phyloP scores from a whole-genome alignment of 2,329 filamentous ascomycete genomes.

The Fusarium aywerte region DNA sequence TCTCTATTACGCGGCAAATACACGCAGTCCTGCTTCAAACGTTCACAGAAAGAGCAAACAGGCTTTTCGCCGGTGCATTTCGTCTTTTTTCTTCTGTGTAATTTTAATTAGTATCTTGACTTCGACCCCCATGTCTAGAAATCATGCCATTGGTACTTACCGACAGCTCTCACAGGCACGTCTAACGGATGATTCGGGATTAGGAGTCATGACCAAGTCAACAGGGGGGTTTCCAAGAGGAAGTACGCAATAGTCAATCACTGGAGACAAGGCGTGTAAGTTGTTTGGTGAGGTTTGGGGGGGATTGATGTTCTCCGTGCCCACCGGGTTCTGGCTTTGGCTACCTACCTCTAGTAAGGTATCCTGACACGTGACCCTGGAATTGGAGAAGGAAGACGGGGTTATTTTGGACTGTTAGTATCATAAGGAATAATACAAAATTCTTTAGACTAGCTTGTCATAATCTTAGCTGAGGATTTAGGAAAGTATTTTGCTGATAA shows the following conservation, averaged over 20 bases:
- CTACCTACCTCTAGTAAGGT: background rate
- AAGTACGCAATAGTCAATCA: background rate
- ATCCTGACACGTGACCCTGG: constrained; percentile 7
- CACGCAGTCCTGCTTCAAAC: constrained; percentile 31
- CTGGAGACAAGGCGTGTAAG: background rate
- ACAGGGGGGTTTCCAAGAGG: background rate
- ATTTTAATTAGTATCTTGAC: background rate
- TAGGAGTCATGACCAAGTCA: constrained; percentile 6
- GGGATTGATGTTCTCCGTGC: constrained; percentile 17
- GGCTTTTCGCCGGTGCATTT: constrained; percentile 39
- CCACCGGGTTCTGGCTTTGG: no score
- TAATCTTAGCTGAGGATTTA: background rate
- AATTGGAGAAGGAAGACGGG: constrained; percentile 11
- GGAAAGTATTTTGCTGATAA: background rate
- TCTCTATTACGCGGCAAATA: constrained; percentile 29
- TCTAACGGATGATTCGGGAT: constrained; percentile 19
- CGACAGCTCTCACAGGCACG: constrained; percentile 33
- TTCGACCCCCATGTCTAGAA: background rate
- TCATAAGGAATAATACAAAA: background rate
- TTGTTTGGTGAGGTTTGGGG: background rate
- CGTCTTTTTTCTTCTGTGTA: constrained; percentile 36
- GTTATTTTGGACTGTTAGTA: background rate
- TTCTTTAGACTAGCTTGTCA: no score
- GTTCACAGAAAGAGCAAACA: constrained; percentile 37
- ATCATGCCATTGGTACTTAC: constrained; percentile 13